Evolutionary conservation across 345 rosid genomes (phyloP).

Genomic region (Citrus sp.): DNA sequence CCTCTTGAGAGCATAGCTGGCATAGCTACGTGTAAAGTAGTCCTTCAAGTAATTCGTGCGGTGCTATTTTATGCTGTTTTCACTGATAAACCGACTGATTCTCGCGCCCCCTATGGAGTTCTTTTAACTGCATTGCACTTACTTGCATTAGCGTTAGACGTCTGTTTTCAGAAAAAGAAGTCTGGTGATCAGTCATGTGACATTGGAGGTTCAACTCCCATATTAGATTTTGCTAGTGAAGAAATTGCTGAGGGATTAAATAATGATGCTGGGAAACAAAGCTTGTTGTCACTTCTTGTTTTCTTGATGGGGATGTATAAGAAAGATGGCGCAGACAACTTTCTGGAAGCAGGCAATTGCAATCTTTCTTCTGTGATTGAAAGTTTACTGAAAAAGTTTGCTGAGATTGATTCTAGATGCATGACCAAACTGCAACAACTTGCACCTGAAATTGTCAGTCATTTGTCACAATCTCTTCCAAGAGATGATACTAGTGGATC

Average conservation of each 20-base stretch:
- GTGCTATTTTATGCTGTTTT: slow-evolving; percentile 72
- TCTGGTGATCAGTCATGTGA: slow-evolving; percentile 23
- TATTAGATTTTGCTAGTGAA: slow-evolving; percentile 60
- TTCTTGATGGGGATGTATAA: slow-evolving; percentile 62
- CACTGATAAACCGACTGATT: slow-evolving; percentile 48
- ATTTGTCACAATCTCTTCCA: slow-evolving; percentile 30
- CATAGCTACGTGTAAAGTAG: slow-evolving; percentile 70
- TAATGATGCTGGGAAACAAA: slow-evolving; percentile 52
- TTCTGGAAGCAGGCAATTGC: slow-evolving; percentile 61
- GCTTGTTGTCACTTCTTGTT: slow-evolving; percentile 90
- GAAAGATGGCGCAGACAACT: slow-evolving; percentile 41
- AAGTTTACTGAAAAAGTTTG: slow-evolving; percentile 68
- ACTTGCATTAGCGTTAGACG: slow-evolving; percentile 72
- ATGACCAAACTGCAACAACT: slow-evolving; percentile 61
- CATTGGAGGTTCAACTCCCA: slow-evolving; percentile 39
- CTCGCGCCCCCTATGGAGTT: slow-evolving; percentile 77
- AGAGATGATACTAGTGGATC: slow-evolving; percentile 23
- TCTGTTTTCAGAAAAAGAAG: slow-evolving; percentile 56
- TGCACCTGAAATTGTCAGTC: slow-evolving; percentile 71
- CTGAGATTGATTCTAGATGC: slow-evolving; percentile 66
- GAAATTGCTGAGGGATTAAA: slow-evolving; percentile 48
- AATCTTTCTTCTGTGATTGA: slow-evolving; percentile 72
- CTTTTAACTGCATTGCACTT: slow-evolving; percentile 76
- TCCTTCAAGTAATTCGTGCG: slow-evolving; percentile 65
- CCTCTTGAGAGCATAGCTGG: slow-evolving; percentile 70